Base-by-base conservation (phyloP, 768 basidiomycete species). In the Tubosaeta brunneosetosa region DNA sequence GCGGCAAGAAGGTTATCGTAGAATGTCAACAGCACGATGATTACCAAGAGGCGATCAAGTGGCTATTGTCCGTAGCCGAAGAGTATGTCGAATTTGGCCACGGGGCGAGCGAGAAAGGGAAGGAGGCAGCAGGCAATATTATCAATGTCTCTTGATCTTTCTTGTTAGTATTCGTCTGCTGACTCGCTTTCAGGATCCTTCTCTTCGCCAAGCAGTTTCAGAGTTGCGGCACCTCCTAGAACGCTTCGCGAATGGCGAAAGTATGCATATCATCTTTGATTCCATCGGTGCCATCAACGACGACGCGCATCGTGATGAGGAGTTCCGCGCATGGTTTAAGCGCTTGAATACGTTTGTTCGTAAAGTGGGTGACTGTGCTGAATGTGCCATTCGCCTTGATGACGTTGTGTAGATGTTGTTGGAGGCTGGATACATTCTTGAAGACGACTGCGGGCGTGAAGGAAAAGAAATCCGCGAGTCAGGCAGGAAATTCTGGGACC, bases 11-110 rank as follows among this genome's bases (percentile, higher is more conserved):
- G 83, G 86, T 88, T 34, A 82, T 97, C 49, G 78, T 94, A 52
- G 94, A 97, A 64, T 94, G 91, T 66, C 94, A 97, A 71, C 85
- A 86, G 64, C 93, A 95, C 70, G 78, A 85, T 48, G 88, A 95
- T 65, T 97, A 97, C 70, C 90, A 93, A 60, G 83, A 84, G 52
- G 81, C 84, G 7, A 74, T 92, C 44, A 73, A 72, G n/a, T 91
- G 90, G 90, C 73, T 91, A 6, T 71, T 92, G 31, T 69, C 73
- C 25, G 76, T 77, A 51, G 58, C 88, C 12, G 80, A 83, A 57
- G 78, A 85, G 52, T 92, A 90, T 58, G 79, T 76, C 8, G 60
- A 60, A 1, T 79, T 85, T 52, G 82, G 80, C 36, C 67, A 75
- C 53, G 65, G 66, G 51, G 69, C 73, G 36, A 63, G 70, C 2